phyloP scores from a whole-genome alignment of 2,329 filamentous ascomycete genomes.

The Ustilaginoidea virens region DNA sequence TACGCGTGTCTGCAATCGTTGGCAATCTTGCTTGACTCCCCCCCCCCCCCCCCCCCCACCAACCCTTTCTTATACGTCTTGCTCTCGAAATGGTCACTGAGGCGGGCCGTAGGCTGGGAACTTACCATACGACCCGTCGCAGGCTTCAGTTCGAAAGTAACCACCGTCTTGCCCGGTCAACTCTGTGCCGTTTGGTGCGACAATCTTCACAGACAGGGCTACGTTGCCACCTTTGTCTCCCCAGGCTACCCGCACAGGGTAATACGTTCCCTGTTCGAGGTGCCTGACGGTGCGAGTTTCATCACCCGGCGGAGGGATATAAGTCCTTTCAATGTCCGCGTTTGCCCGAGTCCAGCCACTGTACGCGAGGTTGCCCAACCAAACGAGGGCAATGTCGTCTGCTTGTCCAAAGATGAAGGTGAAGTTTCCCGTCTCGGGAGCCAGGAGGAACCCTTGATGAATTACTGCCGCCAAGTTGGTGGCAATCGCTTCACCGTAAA shows the following conservation, averaged over 20 bases:
- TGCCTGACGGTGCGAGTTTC: slow-evolving; percentile 5
- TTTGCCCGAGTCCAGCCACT: slow-evolving; percentile 6
- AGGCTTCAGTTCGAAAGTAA: slow-evolving; percentile 6
- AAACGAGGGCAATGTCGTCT: slow-evolving; percentile 6
- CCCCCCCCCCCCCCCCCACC: too few species aligned
- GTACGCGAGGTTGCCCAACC: slow-evolving; percentile 5
- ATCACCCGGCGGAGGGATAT: slow-evolving; percentile 7
- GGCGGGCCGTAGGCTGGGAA: slow-evolving; percentile 5
- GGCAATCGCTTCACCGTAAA: slow-evolving; percentile 4
- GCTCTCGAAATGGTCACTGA: too few species aligned
- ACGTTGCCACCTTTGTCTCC: slow-evolving; percentile 6
- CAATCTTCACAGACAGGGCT: slow-evolving; percentile 6
- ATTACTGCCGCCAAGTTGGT: slow-evolving; percentile 5
- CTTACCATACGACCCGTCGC: slow-evolving; percentile 6
- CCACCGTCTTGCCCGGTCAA: slow-evolving; percentile 6
- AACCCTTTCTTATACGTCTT: too few species aligned
- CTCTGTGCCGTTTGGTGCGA: slow-evolving; percentile 5
- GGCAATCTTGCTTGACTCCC: too few species aligned
- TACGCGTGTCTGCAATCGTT: too few species aligned
- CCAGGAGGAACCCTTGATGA: slow-evolving; percentile 6
- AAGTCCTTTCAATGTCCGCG: slow-evolving; percentile 6
- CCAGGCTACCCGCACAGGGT: slow-evolving; percentile 5
- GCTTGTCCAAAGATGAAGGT: slow-evolving; percentile 7
- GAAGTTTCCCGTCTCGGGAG: slow-evolving; percentile 6
- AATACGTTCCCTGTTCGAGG: slow-evolving; percentile 6